Evolutionary conservation across 768 basidiomycete species (phyloP).

Genomic region (Amanita polypyramis): DNA sequence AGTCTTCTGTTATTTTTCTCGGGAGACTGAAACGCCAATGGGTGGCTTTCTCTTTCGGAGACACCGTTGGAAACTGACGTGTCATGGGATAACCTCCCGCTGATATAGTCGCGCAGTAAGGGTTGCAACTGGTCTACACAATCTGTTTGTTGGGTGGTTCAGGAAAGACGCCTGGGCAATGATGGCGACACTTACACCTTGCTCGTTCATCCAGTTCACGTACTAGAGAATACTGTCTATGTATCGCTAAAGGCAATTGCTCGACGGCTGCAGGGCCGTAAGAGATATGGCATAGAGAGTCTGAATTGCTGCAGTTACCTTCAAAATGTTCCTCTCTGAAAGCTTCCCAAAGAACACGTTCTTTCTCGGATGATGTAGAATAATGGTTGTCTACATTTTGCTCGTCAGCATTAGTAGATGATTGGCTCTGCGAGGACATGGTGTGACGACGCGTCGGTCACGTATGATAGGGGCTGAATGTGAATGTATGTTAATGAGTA

Average conservation of each 20-base stretch:
- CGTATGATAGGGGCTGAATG: conserved; percentile 1
- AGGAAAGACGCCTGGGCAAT: background rate
- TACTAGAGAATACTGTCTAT: conserved; percentile 60
- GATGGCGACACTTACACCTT: conserved; percentile 27
- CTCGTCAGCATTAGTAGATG: conserved; percentile 13
- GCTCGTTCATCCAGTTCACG: conserved; percentile 64
- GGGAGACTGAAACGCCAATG: conserved; percentile 22
- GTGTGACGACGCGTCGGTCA: background rate
- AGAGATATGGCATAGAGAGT: background rate
- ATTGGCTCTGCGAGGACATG: background rate
- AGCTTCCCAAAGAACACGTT: conserved; percentile 60
- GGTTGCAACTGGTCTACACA: conserved; percentile 8
- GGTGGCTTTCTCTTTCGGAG: background rate
- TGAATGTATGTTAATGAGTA: background rate
- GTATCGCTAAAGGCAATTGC: conserved; percentile 66
- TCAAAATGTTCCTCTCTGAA: conserved; percentile 76
- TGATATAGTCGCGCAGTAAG: conserved; percentile 1
- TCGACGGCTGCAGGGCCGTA: conserved; percentile 45
- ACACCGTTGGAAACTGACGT: background rate
- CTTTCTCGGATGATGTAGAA: conserved; percentile 29
- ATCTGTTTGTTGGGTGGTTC: background rate
- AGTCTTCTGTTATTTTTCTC: conserved; percentile 24
- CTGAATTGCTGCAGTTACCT: conserved; percentile 28
- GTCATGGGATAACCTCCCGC: background rate
- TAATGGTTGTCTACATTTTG: conserved; percentile 15